These are phyloP conservation scores for Annulohypoxylon moriforme DNA, from an alignment of 495 filamentous ascomycete genomes.

Conservation along the genomic window DNA sequence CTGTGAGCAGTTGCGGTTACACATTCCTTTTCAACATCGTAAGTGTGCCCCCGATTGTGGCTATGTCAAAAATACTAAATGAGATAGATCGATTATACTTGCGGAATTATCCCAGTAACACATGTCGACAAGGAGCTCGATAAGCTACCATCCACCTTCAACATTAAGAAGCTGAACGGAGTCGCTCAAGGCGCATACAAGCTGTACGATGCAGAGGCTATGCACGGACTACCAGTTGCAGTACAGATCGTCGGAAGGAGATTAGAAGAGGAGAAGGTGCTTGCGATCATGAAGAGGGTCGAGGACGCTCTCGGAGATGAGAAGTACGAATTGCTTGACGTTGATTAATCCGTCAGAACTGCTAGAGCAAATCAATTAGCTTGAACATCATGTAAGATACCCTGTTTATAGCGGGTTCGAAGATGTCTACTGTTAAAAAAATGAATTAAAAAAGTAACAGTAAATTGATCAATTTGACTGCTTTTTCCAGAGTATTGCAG, in stretches of 20 bases:
- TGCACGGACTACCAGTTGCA: slow-evolving; percentile 88
- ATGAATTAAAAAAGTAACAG: not conserved
- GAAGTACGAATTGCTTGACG: slow-evolving; percentile 73
- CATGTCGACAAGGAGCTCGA: slow-evolving; percentile 80
- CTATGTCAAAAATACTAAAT: slow-evolving; percentile 14
- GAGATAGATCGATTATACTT: slow-evolving; percentile 80
- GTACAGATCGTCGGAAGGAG: slow-evolving; percentile 88
- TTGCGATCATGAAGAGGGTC: slow-evolving; percentile 83
- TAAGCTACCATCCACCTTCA: slow-evolving; percentile 67
- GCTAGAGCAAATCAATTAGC: not conserved
- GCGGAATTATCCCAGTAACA: slow-evolving; percentile 87
- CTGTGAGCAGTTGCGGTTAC: slow-evolving; percentile 90
- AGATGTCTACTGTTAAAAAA: not conserved
- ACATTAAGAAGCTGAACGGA: slow-evolving; percentile 73
- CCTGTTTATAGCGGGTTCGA: not conserved
- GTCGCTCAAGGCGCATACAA: slow-evolving; percentile 87
- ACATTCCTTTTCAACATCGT: slow-evolving; percentile 95
- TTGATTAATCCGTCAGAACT: slow-evolving; percentile 34
- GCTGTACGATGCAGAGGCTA: slow-evolving; percentile 83
- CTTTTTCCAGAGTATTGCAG: not conserved
- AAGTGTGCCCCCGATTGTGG: slow-evolving; percentile 46
- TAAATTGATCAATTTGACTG: not conserved
- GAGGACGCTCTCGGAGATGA: slow-evolving; percentile 76
- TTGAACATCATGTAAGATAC: slow-evolving; percentile 6
- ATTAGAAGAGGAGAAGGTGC: slow-evolving; percentile 91